Base-by-base conservation (phyloP, 1,284 basidiomycete species). In the Heliocybe sulcata region DNA sequence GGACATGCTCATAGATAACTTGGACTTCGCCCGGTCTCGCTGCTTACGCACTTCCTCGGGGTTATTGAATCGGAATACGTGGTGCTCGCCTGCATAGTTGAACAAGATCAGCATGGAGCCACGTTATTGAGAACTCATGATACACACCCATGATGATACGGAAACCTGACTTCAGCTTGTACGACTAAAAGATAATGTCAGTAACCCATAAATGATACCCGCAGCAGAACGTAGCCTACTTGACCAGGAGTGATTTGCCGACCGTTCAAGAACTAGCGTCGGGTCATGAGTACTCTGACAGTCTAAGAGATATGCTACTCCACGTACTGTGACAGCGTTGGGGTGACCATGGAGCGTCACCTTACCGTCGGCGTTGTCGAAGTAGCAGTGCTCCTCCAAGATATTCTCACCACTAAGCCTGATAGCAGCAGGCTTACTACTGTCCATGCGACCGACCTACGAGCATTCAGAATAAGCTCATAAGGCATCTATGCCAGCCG, bases 11-110 rank as follows among this genome's bases (percentile, higher is more conserved):
- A 83, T 69, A 54, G 83, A 82, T 66, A 91, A 68, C 65, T 77
- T 84, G 12, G 86, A 88, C 67, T 79, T 85, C 53, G 84, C 82
- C 45, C 90, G 85, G 67, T 94, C 85, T 52, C 94, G 82, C 62
- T 87, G 87, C 62, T 92, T 94, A 58, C 94, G 85, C 53, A 96
- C 95, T 64, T 95, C 91, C 66, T 94, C 93, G 0, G 94, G 94
- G 64, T 95, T 91, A 66, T 97, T 98, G 75, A 98, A 98, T 16
- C 96, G 85, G 72, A 99, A 99, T 55, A 98, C 94, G 72, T 99
- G 97, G 60, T 95, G 89, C 63, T 98, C 95, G 54, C 96, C 95
- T 91, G 59, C 35, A 49, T 51, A 51, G 45, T 53, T 38, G 50
- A 31, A 23, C 38, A 42, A 20, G 8, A 42, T 42, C 3, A 56